Evolutionary conservation across 129 eudicot species (phyloP), one percentile per base, ranked within the genome.

Genomic region (Ambrosia artemisiifolia): DNA sequence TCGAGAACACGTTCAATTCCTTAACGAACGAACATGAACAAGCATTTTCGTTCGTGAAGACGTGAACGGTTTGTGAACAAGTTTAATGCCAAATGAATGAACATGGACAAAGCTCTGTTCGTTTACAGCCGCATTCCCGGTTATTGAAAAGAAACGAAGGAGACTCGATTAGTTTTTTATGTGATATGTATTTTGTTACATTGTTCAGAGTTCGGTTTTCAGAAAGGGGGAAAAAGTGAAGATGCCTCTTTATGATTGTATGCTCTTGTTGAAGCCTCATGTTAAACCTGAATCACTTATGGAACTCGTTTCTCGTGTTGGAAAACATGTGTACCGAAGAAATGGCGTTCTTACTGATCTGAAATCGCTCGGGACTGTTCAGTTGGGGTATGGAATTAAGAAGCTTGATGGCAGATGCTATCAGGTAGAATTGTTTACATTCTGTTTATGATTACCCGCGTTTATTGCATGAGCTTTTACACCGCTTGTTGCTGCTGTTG

Each of bases 351-450:
- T 92, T 13, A 83, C 97, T 36, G 96, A 92, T 19, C 0, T 88
- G 5, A 92, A 86, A 70, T 76, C 88, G 7, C 80, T 84, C 59
- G 96, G 94, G 30, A 75, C 63, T 0, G 81, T 86, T 72, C 85
- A 92, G 48, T 74, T 92, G 73, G 97, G 97, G 17, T 92, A 88
- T 73, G 97, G 97, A 17, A 83, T 88, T 38, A 92, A 81, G 85
- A 92, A 92, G 80, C 94, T 86, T 6, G 96, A 92, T 64, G 97
- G 96, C 8, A 82, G 91, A 70, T 82, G 86, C 79, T 93, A 53
- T 80, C 91, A 89, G 96, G 98, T 89, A 44, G 1, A 20, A 11
- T 6, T 3, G 30, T 32, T 9, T 55, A 2, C 63, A 11, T 44
- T 18, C 56, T 28, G 24, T 20, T 2, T 56, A 46, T 19, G 20